Evolutionary conservation across 1,139 yeast genomes (phyloP).

Genomic region (Suhomyces coccinellae): DNA sequence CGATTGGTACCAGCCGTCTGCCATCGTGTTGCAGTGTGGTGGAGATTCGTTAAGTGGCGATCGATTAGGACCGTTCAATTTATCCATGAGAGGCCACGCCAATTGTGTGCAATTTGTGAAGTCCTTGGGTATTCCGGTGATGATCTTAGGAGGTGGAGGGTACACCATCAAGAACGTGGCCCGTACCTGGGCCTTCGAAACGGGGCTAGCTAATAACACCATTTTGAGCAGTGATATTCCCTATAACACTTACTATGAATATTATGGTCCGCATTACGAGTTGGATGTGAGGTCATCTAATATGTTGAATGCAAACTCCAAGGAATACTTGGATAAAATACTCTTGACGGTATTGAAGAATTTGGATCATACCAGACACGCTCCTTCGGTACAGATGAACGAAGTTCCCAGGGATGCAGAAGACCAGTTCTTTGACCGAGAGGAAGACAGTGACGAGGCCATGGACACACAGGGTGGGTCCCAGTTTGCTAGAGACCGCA

Average conservation of each 20-base stretch:
- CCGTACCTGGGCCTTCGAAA: slow-evolving; percentile 93
- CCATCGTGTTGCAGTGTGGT: slow-evolving; percentile 90
- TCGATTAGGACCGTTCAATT: slow-evolving; percentile 86
- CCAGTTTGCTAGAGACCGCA: slow-evolving; percentile 74
- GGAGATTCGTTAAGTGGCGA: slow-evolving; percentile 94
- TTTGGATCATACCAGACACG: slow-evolving; percentile 84
- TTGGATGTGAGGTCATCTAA: slow-evolving; percentile 92
- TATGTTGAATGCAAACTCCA: slow-evolving; percentile 94
- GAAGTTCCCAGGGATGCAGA: slow-evolving; percentile 86
- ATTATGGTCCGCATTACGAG: slow-evolving; percentile 94
- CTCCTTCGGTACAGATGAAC: slow-evolving; percentile 94
- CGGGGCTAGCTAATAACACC: slow-evolving; percentile 82
- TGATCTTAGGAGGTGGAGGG: slow-evolving; percentile 97
- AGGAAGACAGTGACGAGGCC: slow-evolving; percentile 71
- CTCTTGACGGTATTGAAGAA: slow-evolving; percentile 74
- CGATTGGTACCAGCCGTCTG: slow-evolving; percentile 94
- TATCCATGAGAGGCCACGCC: slow-evolving; percentile 92
- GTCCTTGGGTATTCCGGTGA: slow-evolving; percentile 81
- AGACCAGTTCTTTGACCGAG: slow-evolving; percentile 68
- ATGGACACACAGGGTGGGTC: slow-evolving; percentile 92
- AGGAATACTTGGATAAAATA: slow-evolving; percentile 86
- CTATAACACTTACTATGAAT: slow-evolving; percentile 93
- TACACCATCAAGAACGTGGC: slow-evolving; percentile 97
- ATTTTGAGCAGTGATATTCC: slow-evolving; percentile 81
- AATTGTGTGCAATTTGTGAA: slow-evolving; percentile 91